Base-by-base conservation (phyloP, 306 rosid genomes). In the barrel medic (Medicago truncatula) region DNA sequence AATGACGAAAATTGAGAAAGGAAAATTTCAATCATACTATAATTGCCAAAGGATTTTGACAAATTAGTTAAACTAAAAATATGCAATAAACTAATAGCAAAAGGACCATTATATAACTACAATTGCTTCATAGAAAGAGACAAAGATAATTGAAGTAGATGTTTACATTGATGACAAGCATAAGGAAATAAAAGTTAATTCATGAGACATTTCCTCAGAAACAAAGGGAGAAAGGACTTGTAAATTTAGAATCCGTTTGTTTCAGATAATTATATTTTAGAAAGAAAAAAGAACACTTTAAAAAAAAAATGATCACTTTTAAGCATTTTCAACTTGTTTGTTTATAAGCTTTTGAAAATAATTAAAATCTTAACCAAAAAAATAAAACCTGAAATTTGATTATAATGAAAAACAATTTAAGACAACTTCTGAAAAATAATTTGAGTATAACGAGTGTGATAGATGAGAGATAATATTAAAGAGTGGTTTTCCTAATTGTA, bases 181-280 rank as follows among this genome's bases (percentile, higher is more conserved):
- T 47, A 31, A 47, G 7, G 39, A 62, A 61, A 61, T 61, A 61
- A 53, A 66, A 54, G 46, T 41, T 57, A 14, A 18, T 76, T 25
- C 31, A 28, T 17, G 18, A 77, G 43, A n/a, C 81, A 58, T 59
- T 67, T 38, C 38, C 67, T 59, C 44, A 18, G 43, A 57, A 12
- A 61, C 75, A 72, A 64, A 71, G 14, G 40, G 13, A 64, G 34
- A 78, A 72, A 71, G 14, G 40, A 47, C 15, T 47, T 47, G 53
- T 47, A 13, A 47, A 15, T 47, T 47, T 47, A 47, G 17, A 47
- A 13, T 47, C 53, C 17, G 14, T 47, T 47, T 47, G 53, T 47
- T 14, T 47, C 7, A 47, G 17, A 47, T 13, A 12, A 13, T 47
- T 47, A 34, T 34, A 34, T 47, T 47, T 5, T 14, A 28, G 31